A percentile compares a stretch with the other conserved stretches of the same genome.
Conservation (phyloP, 2,329 filamentous ascomycete genomes). For the Xylaria sp. region DNA sequence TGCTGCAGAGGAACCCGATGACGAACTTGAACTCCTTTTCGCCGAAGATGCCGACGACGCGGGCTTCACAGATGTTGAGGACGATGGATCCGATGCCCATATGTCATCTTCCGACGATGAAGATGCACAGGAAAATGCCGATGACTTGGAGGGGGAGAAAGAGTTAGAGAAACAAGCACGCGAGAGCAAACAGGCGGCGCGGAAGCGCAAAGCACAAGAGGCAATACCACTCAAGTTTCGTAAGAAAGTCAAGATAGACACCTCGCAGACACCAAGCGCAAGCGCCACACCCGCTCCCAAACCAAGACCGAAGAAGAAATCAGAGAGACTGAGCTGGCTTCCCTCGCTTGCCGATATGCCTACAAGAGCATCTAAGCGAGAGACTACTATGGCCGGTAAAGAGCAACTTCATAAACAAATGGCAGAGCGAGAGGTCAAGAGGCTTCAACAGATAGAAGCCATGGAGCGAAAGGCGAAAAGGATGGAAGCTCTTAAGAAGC, state of each 20-base stretch:
- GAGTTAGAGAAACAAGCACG: slow-evolving; percentile 81
- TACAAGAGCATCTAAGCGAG: slow-evolving; percentile 62
- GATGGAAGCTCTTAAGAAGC: slow-evolving; percentile 76
- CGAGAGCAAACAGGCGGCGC: slow-evolving; percentile 66
- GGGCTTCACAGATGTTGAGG: slow-evolving; percentile 72
- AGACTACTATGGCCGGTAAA: slow-evolving; percentile 64
- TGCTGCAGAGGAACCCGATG: slow-evolving; percentile 73
- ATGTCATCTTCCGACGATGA: slow-evolving; percentile 86
- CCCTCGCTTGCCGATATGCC: slow-evolving; percentile 60
- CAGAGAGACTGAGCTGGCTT: slow-evolving; percentile 64
- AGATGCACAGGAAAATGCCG: slow-evolving; percentile 70
- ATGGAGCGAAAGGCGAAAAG: slow-evolving; percentile 73
- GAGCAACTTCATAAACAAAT: slow-evolving; percentile 72
- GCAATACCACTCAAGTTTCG: slow-evolving; percentile 72
- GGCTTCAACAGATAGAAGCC: slow-evolving; percentile 71
- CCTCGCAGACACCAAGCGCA: slow-evolving; percentile 43
- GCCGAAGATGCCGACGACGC: slow-evolving; percentile 73
- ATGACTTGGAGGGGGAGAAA: slow-evolving; percentile 85
- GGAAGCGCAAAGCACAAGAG: slow-evolving; percentile 83
- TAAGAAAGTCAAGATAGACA: slow-evolving; percentile 75
- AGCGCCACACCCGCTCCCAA: slow-evolving; percentile 46
- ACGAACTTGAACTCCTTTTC: slow-evolving; percentile 76
- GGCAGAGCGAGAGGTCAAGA: slow-evolving; percentile 72
- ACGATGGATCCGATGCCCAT: slow-evolving; percentile 74
- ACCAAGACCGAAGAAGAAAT: slow-evolving; percentile 64